Conservation (phyloP, 306 rosid species). For the Alnus glutinosa region DNA sequence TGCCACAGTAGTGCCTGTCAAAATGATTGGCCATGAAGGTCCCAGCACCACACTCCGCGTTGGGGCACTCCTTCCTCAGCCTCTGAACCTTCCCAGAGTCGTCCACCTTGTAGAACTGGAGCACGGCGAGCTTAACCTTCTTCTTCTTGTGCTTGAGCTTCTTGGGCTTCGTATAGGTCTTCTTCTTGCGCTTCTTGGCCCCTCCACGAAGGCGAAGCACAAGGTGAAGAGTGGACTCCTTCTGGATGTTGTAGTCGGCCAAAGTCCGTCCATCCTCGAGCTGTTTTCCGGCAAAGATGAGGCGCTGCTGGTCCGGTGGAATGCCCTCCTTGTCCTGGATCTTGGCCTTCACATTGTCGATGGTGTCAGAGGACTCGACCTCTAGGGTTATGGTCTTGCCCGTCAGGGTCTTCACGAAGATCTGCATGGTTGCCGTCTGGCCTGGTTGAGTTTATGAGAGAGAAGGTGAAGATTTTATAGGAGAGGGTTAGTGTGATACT, state of each 20-base stretch:
- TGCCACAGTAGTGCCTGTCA: slow-evolving; percentile 42
- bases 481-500: not conserved
- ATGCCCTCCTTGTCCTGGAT: slow-evolving; percentile 40
- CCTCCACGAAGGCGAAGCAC: slow-evolving; percentile 35
- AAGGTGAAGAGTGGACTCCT: slow-evolving; percentile 39
- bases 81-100: slow-evolving; percentile 39
- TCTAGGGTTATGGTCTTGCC: slow-evolving; percentile 42
- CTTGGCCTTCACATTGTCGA: slow-evolving; percentile 42
- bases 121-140: slow-evolving; percentile 45
- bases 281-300: slow-evolving; percentile 41
- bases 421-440: slow-evolving; percentile 30
- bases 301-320: slow-evolving; percentile 40
- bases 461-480: not conserved
- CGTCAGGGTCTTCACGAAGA: slow-evolving; percentile 44
- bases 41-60: slow-evolving; percentile 36
- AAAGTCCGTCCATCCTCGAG: slow-evolving; percentile 40
- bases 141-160: slow-evolving; percentile 45
- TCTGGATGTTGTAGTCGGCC: slow-evolving; percentile 39
- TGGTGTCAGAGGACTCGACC: slow-evolving; percentile 40
- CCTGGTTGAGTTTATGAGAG: not conserved
- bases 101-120: slow-evolving; percentile 36
- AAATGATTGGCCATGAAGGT: slow-evolving; percentile 45
- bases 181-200: slow-evolving; percentile 43
- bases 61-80: slow-evolving; percentile 35
- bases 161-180: slow-evolving; percentile 45